These are phyloP conservation scores for Saccharomyces pastorianus DNA, from an alignment of 1,139 yeast genomes.

Conservation along the genomic window DNA sequence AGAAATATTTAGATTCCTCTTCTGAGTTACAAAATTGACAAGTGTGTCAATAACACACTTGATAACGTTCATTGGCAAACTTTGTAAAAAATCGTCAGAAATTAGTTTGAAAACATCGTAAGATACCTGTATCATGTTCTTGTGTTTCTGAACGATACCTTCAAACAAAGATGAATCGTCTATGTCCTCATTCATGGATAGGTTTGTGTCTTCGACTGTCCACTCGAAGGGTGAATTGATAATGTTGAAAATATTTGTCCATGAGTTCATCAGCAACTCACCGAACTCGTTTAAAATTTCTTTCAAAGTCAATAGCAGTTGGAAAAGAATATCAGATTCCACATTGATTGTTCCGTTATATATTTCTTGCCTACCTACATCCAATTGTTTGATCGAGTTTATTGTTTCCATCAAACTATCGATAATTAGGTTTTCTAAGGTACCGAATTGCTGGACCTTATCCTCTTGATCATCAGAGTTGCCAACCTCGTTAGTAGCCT, in stretches of 20 bases:
- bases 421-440: conserved; percentile 18
- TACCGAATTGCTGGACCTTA: conserved; percentile 12
- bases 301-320: conserved; percentile 54
- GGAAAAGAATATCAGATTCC: conserved; percentile 61
- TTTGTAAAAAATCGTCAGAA: conserved; percentile 71
- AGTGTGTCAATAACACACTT: conserved; percentile 62
- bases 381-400: conserved; percentile 19
- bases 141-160: conserved; percentile 36
- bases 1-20: conserved; percentile 69
- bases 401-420: conserved; percentile 20
- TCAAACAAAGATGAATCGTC: conserved; percentile 24
- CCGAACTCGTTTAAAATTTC: conserved; percentile 70
- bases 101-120: conserved; percentile 76
- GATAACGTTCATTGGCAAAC: conserved; percentile 57
- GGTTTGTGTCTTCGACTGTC: conserved; percentile 27
- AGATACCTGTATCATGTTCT: conserved; percentile 47
- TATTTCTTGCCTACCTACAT: conserved; percentile 22
- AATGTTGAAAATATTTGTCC: conserved; percentile 66
- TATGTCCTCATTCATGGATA: conserved; percentile 14
- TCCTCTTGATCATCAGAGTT: conserved; percentile 16
- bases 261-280: conserved; percentile 49
- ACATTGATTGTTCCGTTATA: conserved; percentile 26
- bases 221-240: conserved; percentile 58
- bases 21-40: conserved; percentile 62
- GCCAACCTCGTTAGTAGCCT: conserved; percentile 39